A percentile compares a stretch with the other conserved stretches of the same genome.
phyloP scores from a whole-genome alignment of 768 basidiomycete genomes.

The Dentipellis sp. region DNA sequence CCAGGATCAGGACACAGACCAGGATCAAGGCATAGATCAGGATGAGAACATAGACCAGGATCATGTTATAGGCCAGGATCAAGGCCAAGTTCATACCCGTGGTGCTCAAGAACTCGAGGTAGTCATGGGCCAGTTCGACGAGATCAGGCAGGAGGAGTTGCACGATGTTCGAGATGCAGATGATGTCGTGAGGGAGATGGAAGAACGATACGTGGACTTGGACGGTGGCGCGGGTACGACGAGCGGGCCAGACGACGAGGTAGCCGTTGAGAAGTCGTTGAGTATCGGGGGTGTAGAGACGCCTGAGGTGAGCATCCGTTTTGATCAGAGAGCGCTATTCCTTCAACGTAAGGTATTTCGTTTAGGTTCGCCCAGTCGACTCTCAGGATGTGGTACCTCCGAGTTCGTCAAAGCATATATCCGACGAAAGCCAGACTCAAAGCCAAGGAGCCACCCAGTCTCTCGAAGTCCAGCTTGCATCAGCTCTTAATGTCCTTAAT shows the following conservation, averaged over 20 bases:
- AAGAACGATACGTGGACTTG: neutral
- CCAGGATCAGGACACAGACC: too few relatives aligned
- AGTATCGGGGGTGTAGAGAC: neutral
- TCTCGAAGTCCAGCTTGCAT: slow-evolving; percentile 4
- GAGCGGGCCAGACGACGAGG: neutral
- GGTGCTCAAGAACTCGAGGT: too few relatives aligned
- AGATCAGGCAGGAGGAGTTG: neutral
- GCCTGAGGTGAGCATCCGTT: neutral
- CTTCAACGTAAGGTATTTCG: neutral
- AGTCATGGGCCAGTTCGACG: too few relatives aligned
- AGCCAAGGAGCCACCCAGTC: neutral
- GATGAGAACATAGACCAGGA: too few relatives aligned
- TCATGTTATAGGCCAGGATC: too few relatives aligned
- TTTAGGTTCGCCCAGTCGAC: neutral
- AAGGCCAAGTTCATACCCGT: too few relatives aligned
- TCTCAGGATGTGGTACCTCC: slow-evolving; percentile 6
- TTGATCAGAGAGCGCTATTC: too few relatives aligned
- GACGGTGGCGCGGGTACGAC: neutral
- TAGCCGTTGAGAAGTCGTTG: neutral
- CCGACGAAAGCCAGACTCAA: slow-evolving; percentile 7
- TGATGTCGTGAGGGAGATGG: neutral
- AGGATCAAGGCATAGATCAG: too few relatives aligned
- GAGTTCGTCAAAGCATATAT: neutral
- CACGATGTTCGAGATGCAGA: neutral
- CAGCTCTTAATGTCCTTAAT: slow-evolving; percentile 9